Evolutionary conservation across 345 rosid species (phyloP).

Genomic region (Toxicodendron radicans): DNA sequence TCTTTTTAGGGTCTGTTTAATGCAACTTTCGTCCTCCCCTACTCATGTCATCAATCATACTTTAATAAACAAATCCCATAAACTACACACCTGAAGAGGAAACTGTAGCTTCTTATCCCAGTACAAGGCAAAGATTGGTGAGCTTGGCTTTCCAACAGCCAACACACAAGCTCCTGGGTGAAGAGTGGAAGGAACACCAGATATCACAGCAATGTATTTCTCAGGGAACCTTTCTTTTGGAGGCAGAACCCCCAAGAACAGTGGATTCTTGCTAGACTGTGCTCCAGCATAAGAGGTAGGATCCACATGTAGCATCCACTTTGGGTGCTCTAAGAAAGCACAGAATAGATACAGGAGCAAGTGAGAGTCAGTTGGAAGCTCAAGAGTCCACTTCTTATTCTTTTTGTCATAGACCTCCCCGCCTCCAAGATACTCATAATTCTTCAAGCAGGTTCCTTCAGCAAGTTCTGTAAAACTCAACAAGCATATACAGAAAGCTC

Average conservation of each 20-base stretch:
- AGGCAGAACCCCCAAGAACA: slow-evolving; percentile 79
- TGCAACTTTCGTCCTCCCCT: neutral
- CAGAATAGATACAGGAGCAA: slow-evolving; percentile 86
- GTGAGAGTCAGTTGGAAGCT: slow-evolving; percentile 90
- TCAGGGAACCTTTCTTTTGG: slow-evolving; percentile 93
- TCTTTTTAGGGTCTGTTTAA: neutral
- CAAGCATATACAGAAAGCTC: slow-evolving; percentile 17
- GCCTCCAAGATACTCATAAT: slow-evolving; percentile 70
- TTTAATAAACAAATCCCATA: neutral
- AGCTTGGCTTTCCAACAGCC: slow-evolving; percentile 69
- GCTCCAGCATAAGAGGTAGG: slow-evolving; percentile 79
- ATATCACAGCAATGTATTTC: slow-evolving; percentile 73
- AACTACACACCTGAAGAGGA: slow-evolving; percentile 73
- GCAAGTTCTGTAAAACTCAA: slow-evolving; percentile 61
- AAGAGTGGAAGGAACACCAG: slow-evolving; percentile 65
- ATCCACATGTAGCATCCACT: slow-evolving; percentile 97
- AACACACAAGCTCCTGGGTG: slow-evolving; percentile 89
- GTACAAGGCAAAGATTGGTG: slow-evolving; percentile 73
- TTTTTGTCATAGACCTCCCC: slow-evolving; percentile 64
- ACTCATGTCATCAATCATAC: neutral
- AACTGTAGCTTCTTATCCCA: slow-evolving; percentile 91
- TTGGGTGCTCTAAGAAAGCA: slow-evolving; percentile 92
- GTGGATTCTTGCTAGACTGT: slow-evolving; percentile 82
- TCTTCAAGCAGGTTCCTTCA: slow-evolving; percentile 94
- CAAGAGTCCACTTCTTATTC: slow-evolving; percentile 76